Conservation (phyloP, 768 basidiomycete genomes). For the Amanita pallidorosea region DNA sequence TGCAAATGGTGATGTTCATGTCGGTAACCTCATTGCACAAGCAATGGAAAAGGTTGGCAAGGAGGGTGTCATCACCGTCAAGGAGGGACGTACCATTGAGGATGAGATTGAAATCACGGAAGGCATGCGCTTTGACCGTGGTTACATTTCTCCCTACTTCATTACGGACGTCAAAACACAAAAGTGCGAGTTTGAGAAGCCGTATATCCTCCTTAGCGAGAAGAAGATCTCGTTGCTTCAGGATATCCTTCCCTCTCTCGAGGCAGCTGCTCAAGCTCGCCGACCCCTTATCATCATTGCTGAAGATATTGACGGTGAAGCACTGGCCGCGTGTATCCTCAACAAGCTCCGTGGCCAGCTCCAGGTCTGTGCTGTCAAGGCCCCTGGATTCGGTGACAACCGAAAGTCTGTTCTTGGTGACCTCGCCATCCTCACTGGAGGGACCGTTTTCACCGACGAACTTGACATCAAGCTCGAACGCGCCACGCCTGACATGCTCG, state of each 20-base stretch:
- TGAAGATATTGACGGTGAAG: slow-evolving; percentile 97
- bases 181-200: slow-evolving; percentile 96
- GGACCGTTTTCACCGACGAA: slow-evolving; percentile 94
- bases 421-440: slow-evolving; percentile 93
- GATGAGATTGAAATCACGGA: slow-evolving; percentile 99
- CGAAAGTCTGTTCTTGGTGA: slow-evolving; percentile 97
- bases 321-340: slow-evolving; percentile 93
- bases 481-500: slow-evolving; percentile 80
- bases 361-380: slow-evolving; percentile 89
- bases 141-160: slow-evolving; percentile 97
- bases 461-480: slow-evolving; percentile 96
- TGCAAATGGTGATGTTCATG: slow-evolving; percentile 70
- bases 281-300: slow-evolving; percentile 95
- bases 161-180: slow-evolving; percentile 97
- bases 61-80: slow-evolving; percentile 99
- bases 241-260: slow-evolving; percentile 90
- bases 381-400: slow-evolving; percentile 98
- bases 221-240: slow-evolving; percentile 96
- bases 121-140: slow-evolving; percentile 99
- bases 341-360: slow-evolving; percentile 99
- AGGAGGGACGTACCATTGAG: slow-evolving; percentile 96
- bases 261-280: slow-evolving; percentile 65
- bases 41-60: slow-evolving; percentile 99
- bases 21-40: slow-evolving; percentile 92
- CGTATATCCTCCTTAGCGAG: slow-evolving; percentile 85